Conservation (phyloP, 2,329 filamentous ascomycete genomes). For the Rhinocladiella similis region DNA sequence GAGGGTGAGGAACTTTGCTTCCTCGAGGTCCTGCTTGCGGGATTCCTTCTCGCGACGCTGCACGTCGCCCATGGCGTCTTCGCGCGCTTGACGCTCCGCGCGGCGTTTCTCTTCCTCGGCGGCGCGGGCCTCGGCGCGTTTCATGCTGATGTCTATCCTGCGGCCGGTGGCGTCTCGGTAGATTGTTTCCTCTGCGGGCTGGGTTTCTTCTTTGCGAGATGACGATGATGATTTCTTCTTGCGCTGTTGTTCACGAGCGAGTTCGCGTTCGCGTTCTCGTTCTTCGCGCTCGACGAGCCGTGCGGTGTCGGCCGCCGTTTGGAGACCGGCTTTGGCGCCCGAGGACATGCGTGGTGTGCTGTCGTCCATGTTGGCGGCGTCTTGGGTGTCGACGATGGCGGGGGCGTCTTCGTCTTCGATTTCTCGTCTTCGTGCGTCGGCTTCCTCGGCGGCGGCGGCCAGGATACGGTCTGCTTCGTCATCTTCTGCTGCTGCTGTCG, state of each 20-base stretch:
- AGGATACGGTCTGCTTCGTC: conserved; percentile 78
- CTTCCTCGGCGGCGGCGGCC: conserved; percentile 68
- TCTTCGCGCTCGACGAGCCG: conserved; percentile 68
- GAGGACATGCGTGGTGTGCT: conserved; percentile 71
- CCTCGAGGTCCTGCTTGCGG: conserved; percentile 68
- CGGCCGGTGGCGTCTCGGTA: conserved; percentile 93
- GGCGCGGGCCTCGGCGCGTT: conserved; percentile 79
- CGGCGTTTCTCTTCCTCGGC: conserved; percentile 70
- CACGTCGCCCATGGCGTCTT: conserved; percentile 79
- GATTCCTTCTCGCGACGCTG: conserved; percentile 69
- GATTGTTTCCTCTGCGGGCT: conserved; percentile 71
- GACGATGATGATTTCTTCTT: conserved; percentile 10
- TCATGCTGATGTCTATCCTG: conserved; percentile 91
- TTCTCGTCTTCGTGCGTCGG: conserved; percentile 47
- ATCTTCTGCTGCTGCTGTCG: conserved; percentile 42
- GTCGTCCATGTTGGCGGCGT: not conserved
- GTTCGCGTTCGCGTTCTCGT: conserved; percentile 44
- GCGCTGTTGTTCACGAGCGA: conserved; percentile 31
- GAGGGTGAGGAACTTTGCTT: conserved; percentile 79
- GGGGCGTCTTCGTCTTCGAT: conserved; percentile 53
- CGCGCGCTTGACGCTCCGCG: conserved; percentile 65
- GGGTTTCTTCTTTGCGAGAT: not conserved
- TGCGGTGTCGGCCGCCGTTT: conserved; percentile 77
- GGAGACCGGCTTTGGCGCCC: conserved; percentile 82
- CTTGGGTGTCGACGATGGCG: conserved; percentile 37